Conservation (phyloP, 2,329 filamentous ascomycete genomes). For the Neofusicoccum cordaticola region DNA sequence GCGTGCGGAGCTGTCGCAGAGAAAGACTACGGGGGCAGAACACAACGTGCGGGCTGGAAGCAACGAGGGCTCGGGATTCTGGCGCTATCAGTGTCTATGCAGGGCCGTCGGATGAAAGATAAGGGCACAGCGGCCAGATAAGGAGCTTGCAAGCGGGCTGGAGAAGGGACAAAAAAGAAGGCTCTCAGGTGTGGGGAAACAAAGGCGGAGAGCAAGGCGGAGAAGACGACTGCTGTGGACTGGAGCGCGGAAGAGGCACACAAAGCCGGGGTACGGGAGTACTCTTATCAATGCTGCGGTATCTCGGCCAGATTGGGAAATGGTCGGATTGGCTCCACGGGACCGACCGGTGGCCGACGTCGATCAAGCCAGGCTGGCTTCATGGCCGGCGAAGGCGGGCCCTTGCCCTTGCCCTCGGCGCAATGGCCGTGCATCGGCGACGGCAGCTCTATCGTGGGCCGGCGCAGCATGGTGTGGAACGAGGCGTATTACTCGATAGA, state of each 20-base stretch:
- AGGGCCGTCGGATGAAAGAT: background rate
- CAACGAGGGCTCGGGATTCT: background rate
- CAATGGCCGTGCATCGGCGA: background rate
- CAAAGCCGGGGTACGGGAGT: conserved; percentile 10
- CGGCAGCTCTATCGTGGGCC: background rate
- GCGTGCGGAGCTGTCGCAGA: background rate
- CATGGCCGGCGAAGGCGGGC: background rate
- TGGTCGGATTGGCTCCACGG: conserved; percentile 5
- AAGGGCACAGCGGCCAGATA: conserved; percentile 8
- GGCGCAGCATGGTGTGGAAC: conserved; percentile 1
- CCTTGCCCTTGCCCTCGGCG: background rate
- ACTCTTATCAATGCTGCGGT: conserved; percentile 15
- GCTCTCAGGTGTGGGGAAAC: conserved; percentile 18
- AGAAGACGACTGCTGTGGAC: background rate
- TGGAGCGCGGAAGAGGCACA: background rate
- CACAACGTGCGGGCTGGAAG: background rate
- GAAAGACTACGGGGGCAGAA: background rate
- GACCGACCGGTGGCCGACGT: conserved; percentile 12
- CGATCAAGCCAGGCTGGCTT: background rate
- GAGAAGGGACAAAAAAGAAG: conserved; percentile 26
- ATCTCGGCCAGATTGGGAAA: conserved; percentile 14
- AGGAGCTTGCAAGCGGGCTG: background rate
- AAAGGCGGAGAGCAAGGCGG: conserved; percentile 9
- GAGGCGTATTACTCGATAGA: conserved; percentile 16
- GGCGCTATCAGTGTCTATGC: background rate